These are phyloP conservation scores for Leccinum boreale DNA, from an alignment of 768 basidiomycete species.

Conservation along the genomic window DNA sequence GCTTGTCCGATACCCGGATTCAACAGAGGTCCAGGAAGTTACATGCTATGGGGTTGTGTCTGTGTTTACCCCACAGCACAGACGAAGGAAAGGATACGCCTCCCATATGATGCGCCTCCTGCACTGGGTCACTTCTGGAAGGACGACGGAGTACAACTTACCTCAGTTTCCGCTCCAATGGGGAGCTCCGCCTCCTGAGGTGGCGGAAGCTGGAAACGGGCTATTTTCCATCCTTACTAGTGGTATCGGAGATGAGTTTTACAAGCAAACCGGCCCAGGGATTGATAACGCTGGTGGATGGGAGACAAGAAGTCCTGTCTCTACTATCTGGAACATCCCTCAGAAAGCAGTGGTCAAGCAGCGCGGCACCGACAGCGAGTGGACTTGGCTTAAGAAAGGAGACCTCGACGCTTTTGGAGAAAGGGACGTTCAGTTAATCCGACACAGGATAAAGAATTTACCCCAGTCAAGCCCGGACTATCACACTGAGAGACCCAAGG, in stretches of 20 bases:
- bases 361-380: constrained; percentile 4
- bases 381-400: constrained; percentile 33
- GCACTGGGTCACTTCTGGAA: constrained; percentile 50
- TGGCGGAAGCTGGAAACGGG: constrained; percentile 36
- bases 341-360: constrained; percentile 1
- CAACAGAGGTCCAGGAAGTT: constrained; percentile 29
- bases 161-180: constrained; percentile 38
- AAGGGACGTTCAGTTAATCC: constrained; percentile 38
- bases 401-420: constrained; percentile 39
- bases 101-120: constrained; percentile 62
- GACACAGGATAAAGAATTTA: constrained; percentile 25
- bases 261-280: constrained; percentile 39
- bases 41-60: constrained; percentile 52
- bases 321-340: constrained; percentile 41
- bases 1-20: constrained; percentile 25
- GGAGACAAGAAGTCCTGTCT: constrained; percentile 35
- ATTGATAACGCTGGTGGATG: constrained; percentile 38
- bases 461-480: constrained; percentile 4
- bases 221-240: constrained; percentile 51
- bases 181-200: constrained; percentile 42
- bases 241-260: constrained; percentile 49
- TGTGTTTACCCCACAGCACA: constrained; percentile 50
- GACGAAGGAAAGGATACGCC: constrained; percentile 56
- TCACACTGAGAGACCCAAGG: constrained; percentile 10
- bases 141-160: constrained; percentile 25